Evolutionary conservation across 164 flowering plant species (phyloP), one percentile per base, ranked within the genome.

Genomic region (Kalanchoe fedtschenkoi): DNA sequence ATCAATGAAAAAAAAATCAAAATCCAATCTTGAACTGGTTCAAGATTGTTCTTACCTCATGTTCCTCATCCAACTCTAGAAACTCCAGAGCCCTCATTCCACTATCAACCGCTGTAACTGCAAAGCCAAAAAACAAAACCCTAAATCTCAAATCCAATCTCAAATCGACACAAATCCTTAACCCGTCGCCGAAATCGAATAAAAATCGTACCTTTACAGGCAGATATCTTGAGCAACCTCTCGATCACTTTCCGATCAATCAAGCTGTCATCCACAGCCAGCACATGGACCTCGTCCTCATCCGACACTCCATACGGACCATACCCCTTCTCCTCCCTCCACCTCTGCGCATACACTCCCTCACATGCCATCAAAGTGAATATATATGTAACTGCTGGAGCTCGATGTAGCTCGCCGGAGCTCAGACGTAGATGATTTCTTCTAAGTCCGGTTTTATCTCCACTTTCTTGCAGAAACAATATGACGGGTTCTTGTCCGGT

Each of bases 21-120:
- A 64, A 26, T 37, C 21, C 9, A 63, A 63, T 51, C 16, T 26
- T 9, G 8, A 14, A 26, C 3, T 26, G 7, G 1, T 29, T 19
- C 28, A 63, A 19, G 6, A 17, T 6, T 28, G 2, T 21, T 21
- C 80, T 83, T 65, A 81, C 88, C 73, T 75, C 71, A 34, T 68
- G 60, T 39, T 87, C 89, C 34, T 78, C 90, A 37, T 83, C 86
- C 69, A 93, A 73, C 1, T 97, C 98, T 6, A 93, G 78, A 62
- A 71, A 85, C 53, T 93, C 83, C 65, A 90, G 71, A 66, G 98
- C 98, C 69, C 89, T 78, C 42, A 60, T 74, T 66, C 96, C 98
- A 65, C 97, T 90, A 65, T 93, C 98, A 37, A 86, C 97, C 0
- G 90, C 84, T 34, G 98, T 90, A n/a, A 93, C 98, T 92, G 95